These are phyloP conservation scores for Pseudogymnoascus sp. DNA, from an alignment of 2,329 filamentous ascomycete species.

Conservation along the genomic window DNA sequence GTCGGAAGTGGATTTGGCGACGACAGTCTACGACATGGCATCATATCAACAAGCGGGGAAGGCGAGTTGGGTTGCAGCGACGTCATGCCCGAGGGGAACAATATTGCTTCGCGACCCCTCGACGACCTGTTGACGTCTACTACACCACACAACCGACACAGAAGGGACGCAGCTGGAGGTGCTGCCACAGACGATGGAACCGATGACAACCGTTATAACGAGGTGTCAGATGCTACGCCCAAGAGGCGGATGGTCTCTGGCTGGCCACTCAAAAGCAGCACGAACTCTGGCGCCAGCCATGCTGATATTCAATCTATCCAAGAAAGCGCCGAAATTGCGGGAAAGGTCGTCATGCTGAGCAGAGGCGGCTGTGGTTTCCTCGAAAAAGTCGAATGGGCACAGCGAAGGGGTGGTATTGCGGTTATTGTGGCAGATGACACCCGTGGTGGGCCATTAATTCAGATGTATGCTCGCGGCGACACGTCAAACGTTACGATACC, in stretches of 20 bases:
- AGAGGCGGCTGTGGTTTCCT: conserved; percentile 92
- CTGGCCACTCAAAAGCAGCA: conserved; percentile 16
- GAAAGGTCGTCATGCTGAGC: conserved; percentile 86
- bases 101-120: conserved; percentile 11
- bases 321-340: conserved; percentile 83
- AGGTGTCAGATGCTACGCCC: background rate
- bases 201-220: conserved; percentile 47
- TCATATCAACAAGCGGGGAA: conserved; percentile 43
- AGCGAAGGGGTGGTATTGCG: conserved; percentile 78
- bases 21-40: conserved; percentile 40
- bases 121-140: conserved; percentile 16
- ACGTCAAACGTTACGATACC: conserved; percentile 93
- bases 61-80: conserved; percentile 94
- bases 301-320: conserved; percentile 89
- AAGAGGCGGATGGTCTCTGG: background rate
- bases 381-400: conserved; percentile 96
- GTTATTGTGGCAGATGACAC: conserved; percentile 92
- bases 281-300: conserved; percentile 37
- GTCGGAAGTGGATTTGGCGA: conserved; percentile 87
- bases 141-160: conserved; percentile 30
- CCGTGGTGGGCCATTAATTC: conserved; percentile 79
- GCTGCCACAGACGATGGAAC: conserved; percentile 60
- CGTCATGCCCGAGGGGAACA: conserved; percentile 54
- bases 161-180: conserved; percentile 26
- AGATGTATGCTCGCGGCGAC: conserved; percentile 97